phyloP scores from a whole-genome alignment of 208 protist genomes.

The Leishmania lainsoni region DNA sequence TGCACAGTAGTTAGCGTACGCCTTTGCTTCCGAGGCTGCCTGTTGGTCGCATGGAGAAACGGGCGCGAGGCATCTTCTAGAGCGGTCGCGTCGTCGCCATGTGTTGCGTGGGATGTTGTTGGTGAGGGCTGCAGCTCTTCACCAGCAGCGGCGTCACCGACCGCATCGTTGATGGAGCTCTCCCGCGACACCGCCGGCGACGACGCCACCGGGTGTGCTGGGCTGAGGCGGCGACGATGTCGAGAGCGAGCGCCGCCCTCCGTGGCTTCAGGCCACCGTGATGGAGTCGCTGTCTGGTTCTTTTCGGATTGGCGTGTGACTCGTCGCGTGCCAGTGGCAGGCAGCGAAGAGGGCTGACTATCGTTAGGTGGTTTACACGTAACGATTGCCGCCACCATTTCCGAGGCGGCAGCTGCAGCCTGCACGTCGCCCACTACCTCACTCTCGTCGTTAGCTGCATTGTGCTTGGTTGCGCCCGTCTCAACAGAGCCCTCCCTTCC shows the following conservation, averaged over 20 bases:
- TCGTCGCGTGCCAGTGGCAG: not conserved
- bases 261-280: not conserved
- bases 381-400: not conserved
- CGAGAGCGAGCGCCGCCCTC: not conserved
- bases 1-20: too few species aligned
- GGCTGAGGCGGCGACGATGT: constrained; percentile 4
- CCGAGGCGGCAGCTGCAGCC: not conserved
- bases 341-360: not conserved
- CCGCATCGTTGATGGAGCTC: constrained; percentile 2
- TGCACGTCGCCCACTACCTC: not conserved
- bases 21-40: not conserved
- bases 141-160: not conserved
- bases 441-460: not conserved
- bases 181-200: constrained; percentile 3
- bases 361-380: not conserved
- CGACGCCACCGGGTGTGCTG: constrained; percentile 1
- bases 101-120: not conserved
- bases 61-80: not conserved
- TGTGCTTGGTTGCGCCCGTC: not conserved
- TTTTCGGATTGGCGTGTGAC: not conserved
- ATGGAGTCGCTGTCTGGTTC: not conserved
- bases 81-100: not conserved
- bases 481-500: not conserved
- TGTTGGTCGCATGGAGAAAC: not conserved
- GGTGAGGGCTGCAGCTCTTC: not conserved